Conservation (phyloP, 1,284 basidiomycete species). For the Fistulina hepatica region DNA sequence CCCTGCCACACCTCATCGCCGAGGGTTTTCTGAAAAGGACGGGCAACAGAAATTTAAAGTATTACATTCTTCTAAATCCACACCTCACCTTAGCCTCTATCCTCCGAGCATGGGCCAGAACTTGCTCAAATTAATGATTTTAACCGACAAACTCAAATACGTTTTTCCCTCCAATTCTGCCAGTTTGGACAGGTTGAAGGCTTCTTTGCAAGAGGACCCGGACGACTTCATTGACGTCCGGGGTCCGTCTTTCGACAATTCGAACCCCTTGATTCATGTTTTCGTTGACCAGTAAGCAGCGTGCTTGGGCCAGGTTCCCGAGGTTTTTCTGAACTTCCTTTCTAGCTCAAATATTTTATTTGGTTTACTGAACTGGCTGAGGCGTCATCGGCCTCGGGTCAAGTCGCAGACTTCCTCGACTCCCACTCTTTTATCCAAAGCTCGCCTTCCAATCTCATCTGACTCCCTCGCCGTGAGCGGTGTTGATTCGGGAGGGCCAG, state of each 20-base stretch:
- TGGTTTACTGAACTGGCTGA: slow-evolving; percentile 57
- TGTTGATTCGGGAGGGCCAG: slow-evolving; percentile 8
- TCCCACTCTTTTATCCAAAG: background rate
- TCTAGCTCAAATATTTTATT: slow-evolving; percentile 75
- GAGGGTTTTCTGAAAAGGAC: slow-evolving; percentile 13
- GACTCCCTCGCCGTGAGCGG: slow-evolving; percentile 7
- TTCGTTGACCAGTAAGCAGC: slow-evolving; percentile 74
- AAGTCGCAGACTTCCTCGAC: background rate
- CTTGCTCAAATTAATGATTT: slow-evolving; percentile 38
- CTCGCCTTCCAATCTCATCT: slow-evolving; percentile 7
- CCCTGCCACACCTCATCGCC: slow-evolving; percentile 16
- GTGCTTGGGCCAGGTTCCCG: no score
- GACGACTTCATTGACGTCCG: slow-evolving; percentile 36
- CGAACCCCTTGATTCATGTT: slow-evolving; percentile 63
- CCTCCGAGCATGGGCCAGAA: slow-evolving; percentile 27
- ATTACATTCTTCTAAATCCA: slow-evolving; percentile 25
- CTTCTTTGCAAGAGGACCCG: slow-evolving; percentile 13
- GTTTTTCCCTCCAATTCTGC: slow-evolving; percentile 45
- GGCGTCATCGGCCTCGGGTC: slow-evolving; percentile 34
- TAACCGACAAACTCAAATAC: slow-evolving; percentile 45
- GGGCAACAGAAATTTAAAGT: slow-evolving; percentile 10
- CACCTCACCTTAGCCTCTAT: slow-evolving; percentile 26
- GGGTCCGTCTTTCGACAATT: slow-evolving; percentile 27
- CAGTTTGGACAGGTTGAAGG: slow-evolving; percentile 34
- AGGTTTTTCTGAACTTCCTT: slow-evolving; percentile 2